These are phyloP conservation scores for Grosmannia serpens DNA, from an alignment of 2,329 filamentous ascomycete genomes.

Conservation along the genomic window DNA sequence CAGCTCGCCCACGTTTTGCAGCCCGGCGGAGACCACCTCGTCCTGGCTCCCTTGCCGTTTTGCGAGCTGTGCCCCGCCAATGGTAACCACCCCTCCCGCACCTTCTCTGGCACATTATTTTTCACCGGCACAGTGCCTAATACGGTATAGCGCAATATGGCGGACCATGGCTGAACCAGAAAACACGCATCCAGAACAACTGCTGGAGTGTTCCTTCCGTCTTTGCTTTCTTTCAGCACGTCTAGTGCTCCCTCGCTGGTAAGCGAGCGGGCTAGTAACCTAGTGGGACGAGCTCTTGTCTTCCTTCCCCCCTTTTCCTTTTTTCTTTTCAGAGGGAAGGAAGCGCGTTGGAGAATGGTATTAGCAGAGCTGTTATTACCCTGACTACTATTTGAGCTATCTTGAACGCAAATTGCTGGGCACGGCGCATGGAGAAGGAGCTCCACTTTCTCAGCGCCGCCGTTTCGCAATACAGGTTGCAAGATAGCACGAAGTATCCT, in stretches of 20 bases:
- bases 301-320: no score
- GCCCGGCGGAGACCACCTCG: no score
- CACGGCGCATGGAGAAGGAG: no score
- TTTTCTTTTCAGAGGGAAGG: no score
- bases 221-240: background rate
- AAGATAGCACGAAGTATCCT: background rate
- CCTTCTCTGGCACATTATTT: background rate
- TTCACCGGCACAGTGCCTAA: background rate
- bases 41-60: background rate
- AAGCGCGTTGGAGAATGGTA: no score
- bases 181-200: background rate
- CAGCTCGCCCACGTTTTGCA: no score
- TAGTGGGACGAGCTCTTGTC: no score
- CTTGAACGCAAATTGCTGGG: no score
- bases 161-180: background rate
- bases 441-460: no score
- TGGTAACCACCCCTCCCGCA: background rate
- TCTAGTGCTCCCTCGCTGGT: background rate
- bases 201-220: background rate
- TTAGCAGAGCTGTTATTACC: no score
- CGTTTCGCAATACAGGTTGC: background rate
- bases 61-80: background rate
- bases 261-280: background rate
- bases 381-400: no score
- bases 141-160: background rate